Conservation (phyloP, 108 stramenopile species). For the Fistulifera pelliculosa region DNA sequence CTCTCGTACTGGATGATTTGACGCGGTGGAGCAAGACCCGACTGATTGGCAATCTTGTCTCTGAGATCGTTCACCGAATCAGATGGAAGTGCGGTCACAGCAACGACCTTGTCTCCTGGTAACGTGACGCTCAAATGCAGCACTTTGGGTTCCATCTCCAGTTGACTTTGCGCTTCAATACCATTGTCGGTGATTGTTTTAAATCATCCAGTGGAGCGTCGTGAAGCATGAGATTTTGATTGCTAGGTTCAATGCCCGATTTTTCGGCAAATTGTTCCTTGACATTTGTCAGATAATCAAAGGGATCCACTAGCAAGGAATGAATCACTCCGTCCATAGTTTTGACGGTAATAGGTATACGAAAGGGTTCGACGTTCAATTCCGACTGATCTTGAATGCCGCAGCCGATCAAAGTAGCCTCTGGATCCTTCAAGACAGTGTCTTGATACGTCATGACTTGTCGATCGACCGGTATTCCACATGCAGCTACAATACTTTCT, state of each 20-base stretch:
- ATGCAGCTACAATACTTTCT: conserved; percentile 4
- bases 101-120: conserved; percentile 8
- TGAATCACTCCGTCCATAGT: conserved; percentile 4
- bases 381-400: conserved; percentile 3
- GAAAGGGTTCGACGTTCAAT: conserved; percentile 9
- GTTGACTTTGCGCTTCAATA: not conserved
- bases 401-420: not conserved
- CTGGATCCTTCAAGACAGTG: not conserved
- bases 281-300: conserved; percentile 10
- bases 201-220: conserved; percentile 12
- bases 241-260: conserved; percentile 16
- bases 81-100: conserved; percentile 5
- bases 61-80: conserved; percentile 12
- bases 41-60: conserved; percentile 12
- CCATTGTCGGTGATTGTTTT: conserved; percentile 15
- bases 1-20: conserved; percentile 16
- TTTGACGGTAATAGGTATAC: conserved; percentile 14
- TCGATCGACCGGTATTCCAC: not conserved
- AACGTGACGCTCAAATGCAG: conserved; percentile 1
- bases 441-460: not conserved
- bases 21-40: conserved; percentile 8
- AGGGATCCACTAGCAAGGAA: conserved; percentile 13
- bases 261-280: conserved; percentile 10
- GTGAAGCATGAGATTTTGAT: conserved; percentile 12
- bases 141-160: conserved; percentile 13